These are phyloP conservation scores for Magnusiomyces tetraspermus DNA, from an alignment of 1,139 yeast species.

Conservation along the genomic window DNA sequence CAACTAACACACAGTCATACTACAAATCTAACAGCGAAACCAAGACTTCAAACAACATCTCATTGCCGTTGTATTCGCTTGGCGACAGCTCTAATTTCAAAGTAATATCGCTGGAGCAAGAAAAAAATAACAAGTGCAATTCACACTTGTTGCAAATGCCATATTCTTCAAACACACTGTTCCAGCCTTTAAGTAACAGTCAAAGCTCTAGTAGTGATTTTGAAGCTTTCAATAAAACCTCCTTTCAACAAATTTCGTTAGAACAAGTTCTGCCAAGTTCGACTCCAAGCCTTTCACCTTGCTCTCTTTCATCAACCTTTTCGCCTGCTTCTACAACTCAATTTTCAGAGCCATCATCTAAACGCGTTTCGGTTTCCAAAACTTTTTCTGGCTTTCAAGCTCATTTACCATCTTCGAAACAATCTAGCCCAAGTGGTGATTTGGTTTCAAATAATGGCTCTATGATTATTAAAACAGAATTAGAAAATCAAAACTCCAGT, in stretches of 20 bases:
- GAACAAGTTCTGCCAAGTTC: neutral
- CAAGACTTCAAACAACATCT: neutral
- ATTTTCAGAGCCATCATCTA: neutral
- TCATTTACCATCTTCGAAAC: neutral
- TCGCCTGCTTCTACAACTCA: neutral
- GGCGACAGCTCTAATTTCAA: neutral
- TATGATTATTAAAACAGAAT: neutral
- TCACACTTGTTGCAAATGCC: slow-evolving; percentile 5
- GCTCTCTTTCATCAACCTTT: neutral
- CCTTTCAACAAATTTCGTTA: neutral
- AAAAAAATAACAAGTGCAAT: neutral
- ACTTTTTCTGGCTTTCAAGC: neutral
- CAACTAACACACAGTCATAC: neutral
- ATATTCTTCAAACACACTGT: neutral
- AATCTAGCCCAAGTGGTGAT: slow-evolving; percentile 9
- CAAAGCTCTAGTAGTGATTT: neutral
- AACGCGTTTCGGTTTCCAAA: neutral
- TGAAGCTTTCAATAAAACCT: neutral
- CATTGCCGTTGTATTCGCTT: neutral
- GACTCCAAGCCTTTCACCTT: neutral
- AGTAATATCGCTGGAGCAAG: too few species aligned
- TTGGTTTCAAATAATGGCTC: neutral
- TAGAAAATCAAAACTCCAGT: neutral
- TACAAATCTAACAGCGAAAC: neutral
- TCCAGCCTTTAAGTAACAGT: neutral